A percentile compares a stretch with the other conserved stretches of the same genome.
Conservation (phyloP, 345 rosid species). For the Populus euphratica region DNA sequence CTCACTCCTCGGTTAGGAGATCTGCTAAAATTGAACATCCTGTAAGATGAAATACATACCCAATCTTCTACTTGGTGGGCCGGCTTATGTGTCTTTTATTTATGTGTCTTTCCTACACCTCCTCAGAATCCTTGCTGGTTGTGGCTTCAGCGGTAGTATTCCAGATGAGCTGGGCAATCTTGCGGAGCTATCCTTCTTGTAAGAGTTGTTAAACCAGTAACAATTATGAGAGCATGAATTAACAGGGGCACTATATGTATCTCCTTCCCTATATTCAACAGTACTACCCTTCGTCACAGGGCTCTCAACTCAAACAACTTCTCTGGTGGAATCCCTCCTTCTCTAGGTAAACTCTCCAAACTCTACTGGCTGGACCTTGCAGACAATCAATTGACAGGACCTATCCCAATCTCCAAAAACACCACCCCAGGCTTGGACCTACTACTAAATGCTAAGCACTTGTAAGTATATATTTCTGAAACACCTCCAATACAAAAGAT, state of each 20-base stretch:
- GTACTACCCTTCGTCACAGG: slow-evolving; percentile 35
- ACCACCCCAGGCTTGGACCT: slow-evolving; percentile 67
- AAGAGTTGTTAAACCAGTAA: slow-evolving; percentile 28
- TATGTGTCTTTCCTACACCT: neutral
- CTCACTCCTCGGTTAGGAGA: slow-evolving; percentile 73
- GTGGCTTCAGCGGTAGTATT: slow-evolving; percentile 79
- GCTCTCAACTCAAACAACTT: slow-evolving; percentile 94
- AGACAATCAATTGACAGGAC: slow-evolving; percentile 76
- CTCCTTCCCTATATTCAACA: slow-evolving; percentile 3
- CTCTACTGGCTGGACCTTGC: slow-evolving; percentile 87
- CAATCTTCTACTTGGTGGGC: neutral
- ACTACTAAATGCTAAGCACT: slow-evolving; percentile 75
- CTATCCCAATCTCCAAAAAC: slow-evolving; percentile 61
- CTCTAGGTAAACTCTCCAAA: slow-evolving; percentile 73
- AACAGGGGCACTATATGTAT: too few species aligned
- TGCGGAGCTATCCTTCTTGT: slow-evolving; percentile 76
- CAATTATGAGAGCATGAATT: neutral
- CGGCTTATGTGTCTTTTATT: neutral
- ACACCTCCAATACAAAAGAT: neutral
- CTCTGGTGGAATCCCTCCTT: slow-evolving; percentile 68
- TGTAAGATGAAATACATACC: slow-evolving; percentile 42
- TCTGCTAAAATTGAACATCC: slow-evolving; percentile 65
- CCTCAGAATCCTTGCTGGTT: slow-evolving; percentile 79
- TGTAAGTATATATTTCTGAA: slow-evolving; percentile 47
- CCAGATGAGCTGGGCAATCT: slow-evolving; percentile 83